phyloP scores from a whole-genome alignment of 768 basidiomycete species.

The Boletus subparvulus region DNA sequence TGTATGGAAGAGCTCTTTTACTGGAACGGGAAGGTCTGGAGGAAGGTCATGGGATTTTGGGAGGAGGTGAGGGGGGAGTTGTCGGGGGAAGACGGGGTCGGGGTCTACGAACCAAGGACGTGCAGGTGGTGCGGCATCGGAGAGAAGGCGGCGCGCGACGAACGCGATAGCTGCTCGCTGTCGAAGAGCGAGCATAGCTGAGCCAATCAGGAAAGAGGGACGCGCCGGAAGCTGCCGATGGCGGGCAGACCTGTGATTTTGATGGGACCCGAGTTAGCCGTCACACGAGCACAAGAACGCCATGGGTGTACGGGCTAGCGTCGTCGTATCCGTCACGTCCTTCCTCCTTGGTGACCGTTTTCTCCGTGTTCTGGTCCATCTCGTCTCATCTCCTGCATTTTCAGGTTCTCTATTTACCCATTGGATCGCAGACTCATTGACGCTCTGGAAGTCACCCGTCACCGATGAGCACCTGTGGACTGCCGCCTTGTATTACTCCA shows the following conservation, averaged over 20 bases:
- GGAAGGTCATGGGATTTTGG: slow-evolving; percentile 40
- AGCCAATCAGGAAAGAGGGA: slow-evolving; percentile 3
- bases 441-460: slow-evolving; percentile 84
- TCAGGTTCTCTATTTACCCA: slow-evolving; percentile 81
- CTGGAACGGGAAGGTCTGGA: slow-evolving; percentile 46
- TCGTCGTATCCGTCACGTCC: slow-evolving; percentile 75
- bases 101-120: slow-evolving; percentile 72
- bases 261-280: background rate
- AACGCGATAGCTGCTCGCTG: slow-evolving; percentile 2
- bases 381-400: background rate
- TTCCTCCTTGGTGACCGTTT: slow-evolving; percentile 36
- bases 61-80: slow-evolving; percentile 28
- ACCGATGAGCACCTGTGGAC: slow-evolving; percentile 85
- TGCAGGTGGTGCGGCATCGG: background rate
- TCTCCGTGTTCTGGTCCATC: background rate
- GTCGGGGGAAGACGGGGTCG: slow-evolving; percentile 23
- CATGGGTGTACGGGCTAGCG: slow-evolving; percentile 72
- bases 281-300: slow-evolving; percentile 19
- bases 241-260: slow-evolving; percentile 19
- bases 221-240: slow-evolving; percentile 16
- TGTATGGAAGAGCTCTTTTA: slow-evolving; percentile 56
- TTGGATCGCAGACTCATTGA: slow-evolving; percentile 92
- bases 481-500: slow-evolving; percentile 78
- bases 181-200: slow-evolving; percentile 23
- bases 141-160: slow-evolving; percentile 1